Conservation (phyloP, 2,329 filamentous ascomycete species). For the Rhytidhysteron rufulum region DNA sequence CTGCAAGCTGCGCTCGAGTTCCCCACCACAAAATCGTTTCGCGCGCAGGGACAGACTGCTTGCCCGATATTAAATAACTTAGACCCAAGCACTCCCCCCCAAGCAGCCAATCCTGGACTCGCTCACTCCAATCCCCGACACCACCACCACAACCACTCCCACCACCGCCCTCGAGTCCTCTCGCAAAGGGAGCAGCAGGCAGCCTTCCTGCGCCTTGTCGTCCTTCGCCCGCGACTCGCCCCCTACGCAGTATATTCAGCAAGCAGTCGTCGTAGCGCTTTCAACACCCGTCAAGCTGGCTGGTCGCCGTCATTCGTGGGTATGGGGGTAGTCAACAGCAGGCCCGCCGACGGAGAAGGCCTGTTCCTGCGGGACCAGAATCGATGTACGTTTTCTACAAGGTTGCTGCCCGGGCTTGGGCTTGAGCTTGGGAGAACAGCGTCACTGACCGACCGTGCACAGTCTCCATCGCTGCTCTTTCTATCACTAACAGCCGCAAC, state of each 20-base stretch:
- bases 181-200: conserved; percentile 21
- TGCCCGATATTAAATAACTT: too few species aligned
- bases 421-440: too few species aligned
- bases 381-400: conserved; percentile 63
- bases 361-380: conserved; percentile 89
- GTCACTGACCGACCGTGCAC: conserved; percentile 21
- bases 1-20: too few species aligned
- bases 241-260: too few species aligned
- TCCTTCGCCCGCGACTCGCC: conserved; percentile 19
- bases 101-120: too few species aligned
- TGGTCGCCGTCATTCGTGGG: conserved; percentile 14
- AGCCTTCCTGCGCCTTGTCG: conserved; percentile 24
- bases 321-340: conserved; percentile 93
- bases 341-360: conserved; percentile 69
- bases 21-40: too few species aligned
- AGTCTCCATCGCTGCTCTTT: conserved; percentile 86
- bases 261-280: too few species aligned
- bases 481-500: conserved; percentile 74
- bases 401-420: too few species aligned
- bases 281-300: conserved; percentile 15
- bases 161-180: conserved; percentile 10
- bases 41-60: too few species aligned
- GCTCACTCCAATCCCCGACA: too few species aligned
- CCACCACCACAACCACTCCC: conserved; percentile 1
- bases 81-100: too few species aligned